These are phyloP conservation scores for Russula sp. DNA, from an alignment of 768 basidiomycete genomes.

Conservation along the genomic window DNA sequence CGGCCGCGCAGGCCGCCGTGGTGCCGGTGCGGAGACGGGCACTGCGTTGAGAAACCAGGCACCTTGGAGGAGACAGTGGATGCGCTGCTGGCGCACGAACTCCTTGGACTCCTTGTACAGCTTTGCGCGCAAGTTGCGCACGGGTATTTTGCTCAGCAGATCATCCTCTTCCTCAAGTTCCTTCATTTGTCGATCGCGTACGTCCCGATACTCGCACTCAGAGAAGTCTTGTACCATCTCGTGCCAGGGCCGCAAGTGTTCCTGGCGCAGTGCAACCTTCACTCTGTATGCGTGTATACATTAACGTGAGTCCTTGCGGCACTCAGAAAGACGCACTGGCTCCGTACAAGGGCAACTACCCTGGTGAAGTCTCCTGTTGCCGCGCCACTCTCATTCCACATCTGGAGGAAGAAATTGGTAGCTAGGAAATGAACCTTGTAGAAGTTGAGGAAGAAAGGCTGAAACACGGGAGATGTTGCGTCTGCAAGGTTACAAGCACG, in stretches of 20 bases:
- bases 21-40: conserved; percentile 38
- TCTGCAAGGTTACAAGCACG: conserved; percentile 36
- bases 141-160: conserved; percentile 75
- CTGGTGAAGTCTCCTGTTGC: conserved; percentile 70
- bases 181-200: conserved; percentile 84
- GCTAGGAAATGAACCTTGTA: conserved; percentile 75
- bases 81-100: conserved; percentile 83
- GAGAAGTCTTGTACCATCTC: conserved; percentile 77
- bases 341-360: conserved; percentile 68
- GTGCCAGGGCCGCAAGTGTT: conserved; percentile 75
- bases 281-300: conserved; percentile 41
- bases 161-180: conserved; percentile 88
- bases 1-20: conserved; percentile 52
- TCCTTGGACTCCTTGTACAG: conserved; percentile 87
- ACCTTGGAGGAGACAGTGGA: conserved; percentile 82
- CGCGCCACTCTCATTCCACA: conserved; percentile 88
- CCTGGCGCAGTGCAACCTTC: conserved; percentile 67
- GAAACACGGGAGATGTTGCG: conserved; percentile 73
- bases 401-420: conserved; percentile 80
- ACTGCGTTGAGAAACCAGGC: conserved; percentile 89
- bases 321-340: conserved; percentile 57
- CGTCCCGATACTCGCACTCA: conserved; percentile 78
- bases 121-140: conserved; percentile 77
- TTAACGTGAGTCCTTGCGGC: neutral
- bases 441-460: conserved; percentile 86